Evolutionary conservation across 805 yeast species (phyloP), one percentile per base, ranked within the genome.

Genomic region (Spencermartinsiella europaea): DNA sequence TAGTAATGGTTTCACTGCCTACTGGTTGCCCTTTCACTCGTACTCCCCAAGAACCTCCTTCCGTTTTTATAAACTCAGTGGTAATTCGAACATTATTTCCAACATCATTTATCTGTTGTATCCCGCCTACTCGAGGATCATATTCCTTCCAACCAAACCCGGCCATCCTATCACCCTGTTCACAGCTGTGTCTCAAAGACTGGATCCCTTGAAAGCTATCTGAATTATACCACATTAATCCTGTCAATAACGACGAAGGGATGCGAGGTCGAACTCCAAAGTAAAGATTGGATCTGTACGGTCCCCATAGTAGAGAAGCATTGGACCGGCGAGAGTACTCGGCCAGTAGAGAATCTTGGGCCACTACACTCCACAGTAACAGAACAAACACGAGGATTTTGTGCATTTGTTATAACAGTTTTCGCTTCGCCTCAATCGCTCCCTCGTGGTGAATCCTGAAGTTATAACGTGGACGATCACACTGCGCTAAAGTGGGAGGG

Each of bases 121-220:
- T 70, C 0, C 99, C 99, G 20, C 99, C 99, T 12, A 66, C 42
- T 52, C 98, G 74, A 3, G 96, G 89, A 61, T 93, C 98, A 62
- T 84, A 93, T 33, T 72, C 69, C n/a, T 77, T 72, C 96, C 97
- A 93, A 21, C 90, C 87, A 55, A 85, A 91, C 45, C 77, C 80
- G 20, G 72, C 73, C 67, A 89, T 72, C 42, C 80, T 75, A 57
- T 89, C 91, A 33, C 70, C 69, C 55, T 81, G 89, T 44, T 83
- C 87, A 58, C 89, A 85, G 45, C 76, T 73, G 63, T 89, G 96
- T 55, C 96, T 78, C 20, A 83, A 64, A 19, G 71, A 67, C 3
- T 71, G 66, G 10, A 86, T 56, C 1, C 83, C 83, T 3, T 67
- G 64, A 49, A 75, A 71, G 22, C 70, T 66, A 50, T 85, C 83